Evolutionary conservation across 1,139 yeast genomes (phyloP), one percentile per base, ranked within the genome.

Genomic region (Petasospora fabianii): DNA sequence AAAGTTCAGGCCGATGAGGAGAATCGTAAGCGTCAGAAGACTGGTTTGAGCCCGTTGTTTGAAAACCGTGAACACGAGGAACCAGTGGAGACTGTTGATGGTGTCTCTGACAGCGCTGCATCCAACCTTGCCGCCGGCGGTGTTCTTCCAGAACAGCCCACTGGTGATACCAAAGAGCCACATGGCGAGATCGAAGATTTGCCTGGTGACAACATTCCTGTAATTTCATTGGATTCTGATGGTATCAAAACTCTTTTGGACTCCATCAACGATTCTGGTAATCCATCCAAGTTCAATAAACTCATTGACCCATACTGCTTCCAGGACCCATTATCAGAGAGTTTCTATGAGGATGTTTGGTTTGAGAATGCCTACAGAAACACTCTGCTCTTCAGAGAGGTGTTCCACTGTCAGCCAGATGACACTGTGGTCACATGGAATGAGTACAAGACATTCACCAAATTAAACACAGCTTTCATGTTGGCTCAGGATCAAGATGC

Each of bases 401-500:
- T 92, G 3, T 94, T 94, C 71, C 92, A 90, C 49, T 80, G 88
- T 48, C 97, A 92, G 59, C 99, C 99, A 0, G 98, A 94, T 60
- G 87, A 92, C 58, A 70, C 75, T 13, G 97, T 92, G 12, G 70
- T 72, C 17, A 75, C 92, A 0, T 94, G 99, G 99, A 75, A 76
- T 43, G 96, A 87, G 36, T 94, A 88, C 60, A 88, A 86, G 58
- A 79, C 73, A 27, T 85, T 71, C 59, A 72, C 76, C 35, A 75
- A 73, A 40, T 60, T 83, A 52, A 69, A 68, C 38, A 64, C 69
- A 24, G 84, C 82, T 0, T 84, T 84, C 55, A 59, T 62, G 32
- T 53, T 69, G 29, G 73, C 79, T 12, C 92, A 74, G 46, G 62
- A 64, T 22, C 56, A 60, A 28, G 56, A 58, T 18, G 54, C 63